Evolutionary conservation across 2,329 filamentous ascomycete genomes (phyloP).

Genomic region (Ophiostoma ips): DNA sequence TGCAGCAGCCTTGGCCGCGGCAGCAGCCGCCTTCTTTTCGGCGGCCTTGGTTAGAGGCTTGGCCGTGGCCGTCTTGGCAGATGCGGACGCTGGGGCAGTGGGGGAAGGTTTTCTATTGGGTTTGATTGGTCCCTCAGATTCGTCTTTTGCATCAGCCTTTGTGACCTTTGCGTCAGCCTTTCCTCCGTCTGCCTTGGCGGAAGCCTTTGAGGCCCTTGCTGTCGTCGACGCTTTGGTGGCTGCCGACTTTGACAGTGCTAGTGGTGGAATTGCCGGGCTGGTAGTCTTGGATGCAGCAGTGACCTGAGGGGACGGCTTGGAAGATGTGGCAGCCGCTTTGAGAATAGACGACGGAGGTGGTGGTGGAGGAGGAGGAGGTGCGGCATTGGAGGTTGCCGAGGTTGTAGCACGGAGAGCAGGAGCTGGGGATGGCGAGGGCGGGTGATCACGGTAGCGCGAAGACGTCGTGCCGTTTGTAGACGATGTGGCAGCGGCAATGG

Average conservation of each 20-base stretch:
- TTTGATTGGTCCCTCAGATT: constrained; percentile 1
- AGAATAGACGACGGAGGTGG: background rate
- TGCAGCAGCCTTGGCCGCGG: constrained; percentile 5
- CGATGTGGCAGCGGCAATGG: constrained; percentile 17
- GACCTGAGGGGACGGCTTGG: background rate
- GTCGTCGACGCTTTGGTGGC: background rate
- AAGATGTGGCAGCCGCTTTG: background rate
- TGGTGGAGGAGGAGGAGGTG: background rate
- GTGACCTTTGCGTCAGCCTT: background rate
- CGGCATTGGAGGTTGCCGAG: constrained; percentile 1
- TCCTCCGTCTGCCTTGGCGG: constrained; percentile 3
- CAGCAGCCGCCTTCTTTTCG: constrained; percentile 1
- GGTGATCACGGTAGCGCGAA: constrained; percentile 6
- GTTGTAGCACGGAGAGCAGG: constrained; percentile 14
- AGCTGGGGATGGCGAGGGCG: constrained; percentile 20
- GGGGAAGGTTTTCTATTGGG: constrained; percentile 12
- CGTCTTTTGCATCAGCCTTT: background rate
- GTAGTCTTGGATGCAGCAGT: constrained; percentile 1
- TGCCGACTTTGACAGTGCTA: background rate
- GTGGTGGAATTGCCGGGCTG: background rate
- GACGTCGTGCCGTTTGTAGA: constrained; percentile 3
- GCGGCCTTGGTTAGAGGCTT: constrained; percentile 18
- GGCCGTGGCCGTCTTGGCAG: constrained; percentile 17
- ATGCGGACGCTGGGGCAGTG: constrained; percentile 13
- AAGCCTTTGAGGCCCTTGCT: background rate